These are phyloP conservation scores for Lactuca saligna DNA, from an alignment of 129 eudicot species.

Conservation along the genomic window DNA sequence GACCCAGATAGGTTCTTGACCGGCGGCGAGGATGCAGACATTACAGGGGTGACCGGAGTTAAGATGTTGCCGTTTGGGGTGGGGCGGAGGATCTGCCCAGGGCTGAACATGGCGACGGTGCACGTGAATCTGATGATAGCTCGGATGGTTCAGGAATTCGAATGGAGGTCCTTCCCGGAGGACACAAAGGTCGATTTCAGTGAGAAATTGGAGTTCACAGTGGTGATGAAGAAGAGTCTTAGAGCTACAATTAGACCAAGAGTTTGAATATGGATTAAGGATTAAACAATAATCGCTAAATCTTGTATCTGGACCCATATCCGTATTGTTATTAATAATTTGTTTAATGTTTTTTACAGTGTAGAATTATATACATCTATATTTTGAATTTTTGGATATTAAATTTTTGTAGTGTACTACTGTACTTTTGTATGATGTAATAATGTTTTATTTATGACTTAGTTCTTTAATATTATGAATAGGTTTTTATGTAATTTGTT, in stretches of 20 bases:
- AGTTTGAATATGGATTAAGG: conserved; percentile 5
- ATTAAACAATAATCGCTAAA: background rate
- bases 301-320: background rate
- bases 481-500: background rate
- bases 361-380: conserved; percentile 1
- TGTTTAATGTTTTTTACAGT: conserved; percentile 5
- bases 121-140: conserved; percentile 71
- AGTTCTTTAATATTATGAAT: background rate
- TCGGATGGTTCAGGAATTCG: conserved; percentile 74
- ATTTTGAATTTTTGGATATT: background rate
- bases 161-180: conserved; percentile 63
- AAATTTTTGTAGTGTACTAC: background rate
- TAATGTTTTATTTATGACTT: background rate
- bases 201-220: conserved; percentile 75
- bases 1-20: conserved; percentile 70
- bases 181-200: conserved; percentile 52
- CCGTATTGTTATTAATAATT: background rate
- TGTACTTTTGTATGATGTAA: background rate
- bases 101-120: conserved; percentile 62
- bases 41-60: conserved; percentile 61
- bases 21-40: conserved; percentile 69
- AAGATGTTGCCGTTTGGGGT: conserved; percentile 77
- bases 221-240: conserved; percentile 69
- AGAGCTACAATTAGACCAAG: conserved; percentile 66
- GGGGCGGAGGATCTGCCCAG: conserved; percentile 87